Conservation (phyloP, 148 eudicot species). For the Chenopodium album region DNA sequence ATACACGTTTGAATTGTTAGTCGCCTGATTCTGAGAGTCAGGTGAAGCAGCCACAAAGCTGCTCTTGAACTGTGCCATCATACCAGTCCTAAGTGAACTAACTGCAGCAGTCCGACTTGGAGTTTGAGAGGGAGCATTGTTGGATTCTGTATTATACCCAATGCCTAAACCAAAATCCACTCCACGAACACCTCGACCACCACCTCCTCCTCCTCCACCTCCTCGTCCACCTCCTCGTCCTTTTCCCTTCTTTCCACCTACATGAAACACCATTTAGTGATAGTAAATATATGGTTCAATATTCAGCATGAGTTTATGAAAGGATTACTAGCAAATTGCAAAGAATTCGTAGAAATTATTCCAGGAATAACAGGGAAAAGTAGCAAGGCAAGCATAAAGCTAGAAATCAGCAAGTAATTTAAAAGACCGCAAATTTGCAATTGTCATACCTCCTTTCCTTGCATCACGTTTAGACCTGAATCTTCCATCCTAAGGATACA, state of each 20-base stretch:
- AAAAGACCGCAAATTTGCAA: neutral
- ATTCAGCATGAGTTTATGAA: neutral
- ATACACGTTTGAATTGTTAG: conserved; percentile 37
- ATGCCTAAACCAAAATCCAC: conserved; percentile 96
- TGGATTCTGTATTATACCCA: conserved; percentile 73
- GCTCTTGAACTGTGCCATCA: conserved; percentile 75
- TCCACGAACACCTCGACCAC: conserved; percentile 87
- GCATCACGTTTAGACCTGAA: conserved; percentile 98
- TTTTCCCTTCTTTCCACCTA: conserved; percentile 93
- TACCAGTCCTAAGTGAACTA: conserved; percentile 76
- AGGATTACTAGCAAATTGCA: neutral
- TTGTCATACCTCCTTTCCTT: conserved; percentile 87
- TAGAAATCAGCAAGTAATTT: neutral
- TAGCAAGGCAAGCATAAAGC: neutral
- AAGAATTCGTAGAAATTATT: neutral
- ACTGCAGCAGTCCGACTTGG: conserved; percentile 69
- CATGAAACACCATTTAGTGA: conserved; percentile 6
- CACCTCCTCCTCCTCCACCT: conserved; percentile 15
- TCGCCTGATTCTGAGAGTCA: conserved; percentile 47
- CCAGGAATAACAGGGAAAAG: neutral
- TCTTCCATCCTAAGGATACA: conserved; percentile 78
- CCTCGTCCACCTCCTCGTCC: conserved; percentile 65
- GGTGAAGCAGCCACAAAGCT: conserved; percentile 87
- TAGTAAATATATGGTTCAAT: neutral
- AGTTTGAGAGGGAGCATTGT: conserved; percentile 41